Base-by-base conservation (phyloP, 371 early-diverging fungal species). In the Mortierella sp. region DNA sequence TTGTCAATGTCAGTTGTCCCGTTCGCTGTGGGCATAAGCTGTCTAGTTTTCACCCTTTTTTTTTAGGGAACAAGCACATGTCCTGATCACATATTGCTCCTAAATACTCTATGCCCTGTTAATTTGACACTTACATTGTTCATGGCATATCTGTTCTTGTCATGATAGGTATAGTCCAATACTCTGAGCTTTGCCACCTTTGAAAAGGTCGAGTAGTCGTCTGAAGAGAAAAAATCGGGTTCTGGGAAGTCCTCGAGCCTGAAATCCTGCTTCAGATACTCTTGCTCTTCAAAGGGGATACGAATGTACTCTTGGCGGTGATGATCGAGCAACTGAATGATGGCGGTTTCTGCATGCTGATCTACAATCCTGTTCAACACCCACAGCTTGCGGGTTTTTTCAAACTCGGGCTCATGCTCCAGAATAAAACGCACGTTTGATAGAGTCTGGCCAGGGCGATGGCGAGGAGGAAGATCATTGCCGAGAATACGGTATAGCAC, bases 91-190 rank as follows among this genome's bases (percentile, higher is more conserved):
- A 35, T 1, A 35, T 35, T 35, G 6, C 6, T 26, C 26, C 24
- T 22, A 16, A 4, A 52, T 16, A 52, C 18, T 4, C 5, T 22
- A 20, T n/a, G n/a, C 11, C 54, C 54, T 3, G 28, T 57, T 57
- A 11, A 6, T 8, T 49, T n/a, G n/a, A 49, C 28, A 68, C 89
- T 87, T 87, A 90, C 92, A 75, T 93, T 93, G 68, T 93, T 93
- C 92, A 93, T 93, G 37, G 90, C 92, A 81, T 93, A 93, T 49
- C 88, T 59, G 64, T 93, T 93, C 84, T 93, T 93, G 68, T 87
- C 87, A 76, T 90, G 90, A 70, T 92, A 92, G 30, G 92, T 90
- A 69, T 88, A 91, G 66, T 93, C 93, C 61, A 90, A 69, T 0
- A 88, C 88, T 57, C 90, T 78, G 47, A 91, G 76, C 72, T 91